Base-by-base conservation (phyloP, 352 stramenopile species). In the Phytophthora ohioensis region DNA sequence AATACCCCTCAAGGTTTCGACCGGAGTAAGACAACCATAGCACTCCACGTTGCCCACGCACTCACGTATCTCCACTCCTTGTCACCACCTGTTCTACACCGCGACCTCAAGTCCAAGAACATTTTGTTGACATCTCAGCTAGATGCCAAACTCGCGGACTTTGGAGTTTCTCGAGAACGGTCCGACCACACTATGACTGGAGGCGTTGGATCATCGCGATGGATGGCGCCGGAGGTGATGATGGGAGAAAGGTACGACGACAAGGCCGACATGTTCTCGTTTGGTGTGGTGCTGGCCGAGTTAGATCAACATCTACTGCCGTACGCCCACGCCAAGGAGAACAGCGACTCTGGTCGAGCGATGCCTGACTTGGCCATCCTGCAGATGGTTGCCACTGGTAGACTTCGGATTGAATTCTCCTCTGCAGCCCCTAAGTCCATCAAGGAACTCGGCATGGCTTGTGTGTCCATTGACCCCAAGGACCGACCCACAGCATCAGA, bases 191-290 rank as follows among this genome's bases (percentile, higher is more conserved):
- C 66, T 5, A 80, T 83, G 73, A 85, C 77, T 3, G 75, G 67
- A 1, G 77, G 77, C 3, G 69, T 84, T 3, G 74, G 76, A 1
- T 80, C 76, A 7, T 81, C 71, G 13, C 68, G 71, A 2, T 84
- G 77, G 77, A 84, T 84, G 73, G 77, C 77, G 12, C 77, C 74
- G 4, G 77, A 82, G 55, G 74, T 85, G 17, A 78, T 85, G 64
- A 78, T 83, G 69, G 73, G 77, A 8, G 72, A 81, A 42, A 58
- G 64, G 2, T 82, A 83, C 63, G 75, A 82, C 27, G 65, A 81
- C 52, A 85, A 82, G 42, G 78, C 75, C 30, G 78, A 85, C 47
- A 78, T 83, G 52, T 85, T 81, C 54, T 83, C 78, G 30, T 83
- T 85, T 36, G 78, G 78, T 35, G 72, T 82, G 4, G 78, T 85